phyloP scores from a whole-genome alignment of 495 filamentous ascomycete species.

The Terfezia boudieri region DNA sequence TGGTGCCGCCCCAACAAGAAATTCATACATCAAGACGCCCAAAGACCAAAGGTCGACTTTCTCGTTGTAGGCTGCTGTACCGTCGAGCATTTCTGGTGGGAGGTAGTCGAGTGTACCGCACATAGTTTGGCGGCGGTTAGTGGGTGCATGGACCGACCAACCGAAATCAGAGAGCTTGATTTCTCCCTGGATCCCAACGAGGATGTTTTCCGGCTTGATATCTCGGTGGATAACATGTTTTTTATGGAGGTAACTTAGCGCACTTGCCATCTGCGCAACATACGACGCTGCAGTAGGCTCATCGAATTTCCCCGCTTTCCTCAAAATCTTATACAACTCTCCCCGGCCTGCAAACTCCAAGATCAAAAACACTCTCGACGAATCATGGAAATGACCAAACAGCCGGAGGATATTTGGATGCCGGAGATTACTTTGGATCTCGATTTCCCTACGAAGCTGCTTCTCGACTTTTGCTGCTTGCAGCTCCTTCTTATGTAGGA shows the following conservation, averaged over 20 bases:
- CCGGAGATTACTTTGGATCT: slow-evolving; percentile 88
- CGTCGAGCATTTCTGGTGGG: slow-evolving; percentile 89
- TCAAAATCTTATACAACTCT: slow-evolving; percentile 91
- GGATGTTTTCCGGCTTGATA: slow-evolving; percentile 97
- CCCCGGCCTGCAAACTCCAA: slow-evolving; percentile 89
- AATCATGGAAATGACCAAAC: slow-evolving; percentile 93
- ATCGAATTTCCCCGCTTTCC: slow-evolving; percentile 67
- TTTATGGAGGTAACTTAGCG: slow-evolving; percentile 75
- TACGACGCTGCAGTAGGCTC: slow-evolving; percentile 93
- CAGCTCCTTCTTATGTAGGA: slow-evolving; percentile 83
- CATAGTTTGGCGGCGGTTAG: slow-evolving; percentile 57
- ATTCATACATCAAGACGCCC: slow-evolving; percentile 90
- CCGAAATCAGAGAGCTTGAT: slow-evolving; percentile 98
- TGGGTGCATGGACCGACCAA: slow-evolving; percentile 95
- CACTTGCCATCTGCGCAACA: slow-evolving; percentile 95
- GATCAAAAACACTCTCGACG: slow-evolving; percentile 85
- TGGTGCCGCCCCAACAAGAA: slow-evolving; percentile 82
- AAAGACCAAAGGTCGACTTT: slow-evolving; percentile 94
- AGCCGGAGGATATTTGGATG: slow-evolving; percentile 90
- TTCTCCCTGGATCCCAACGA: slow-evolving; percentile 90
- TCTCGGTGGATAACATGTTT: slow-evolving; percentile 98
- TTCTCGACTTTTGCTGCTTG: slow-evolving; percentile 87
- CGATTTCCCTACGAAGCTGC: slow-evolving; percentile 89
- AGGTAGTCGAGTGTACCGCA: slow-evolving; percentile 95
- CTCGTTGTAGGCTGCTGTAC: slow-evolving; percentile 72